phyloP scores from a whole-genome alignment of 2,329 filamentous ascomycete species.

The Aureobasidium namibiae region DNA sequence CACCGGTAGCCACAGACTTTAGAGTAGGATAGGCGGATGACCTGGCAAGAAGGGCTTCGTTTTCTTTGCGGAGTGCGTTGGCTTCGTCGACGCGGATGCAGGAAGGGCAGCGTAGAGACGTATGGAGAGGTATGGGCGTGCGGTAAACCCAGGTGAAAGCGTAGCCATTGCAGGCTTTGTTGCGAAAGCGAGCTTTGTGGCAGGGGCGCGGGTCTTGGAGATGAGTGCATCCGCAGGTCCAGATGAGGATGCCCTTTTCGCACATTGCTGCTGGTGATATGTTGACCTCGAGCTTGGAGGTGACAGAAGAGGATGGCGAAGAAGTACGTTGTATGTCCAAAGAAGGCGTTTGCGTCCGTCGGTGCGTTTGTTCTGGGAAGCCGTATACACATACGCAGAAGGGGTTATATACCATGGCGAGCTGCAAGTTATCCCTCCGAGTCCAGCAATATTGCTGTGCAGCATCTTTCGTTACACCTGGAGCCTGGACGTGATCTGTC shows the following conservation, averaged over 20 bases:
- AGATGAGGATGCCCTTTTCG: constrained; percentile 1
- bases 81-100: neutral
- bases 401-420: neutral
- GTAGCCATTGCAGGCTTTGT: constrained; percentile 2
- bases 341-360: neutral
- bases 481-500: constrained; percentile 4
- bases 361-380: neutral
- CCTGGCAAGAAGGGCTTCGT: neutral
- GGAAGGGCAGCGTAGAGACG: neutral
- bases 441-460: neutral
- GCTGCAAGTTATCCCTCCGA: neutral
- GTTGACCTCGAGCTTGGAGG: too few species aligned
- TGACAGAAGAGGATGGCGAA: too few species aligned
- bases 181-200: neutral
- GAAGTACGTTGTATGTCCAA: neutral
- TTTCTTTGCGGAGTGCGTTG: neutral
- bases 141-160: constrained; percentile 7
- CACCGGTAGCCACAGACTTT: neutral
- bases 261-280: neutral
- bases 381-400: neutral
- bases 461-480: constrained; percentile 1
- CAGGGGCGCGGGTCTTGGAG: neutral
- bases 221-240: neutral
- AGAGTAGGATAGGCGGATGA: neutral
- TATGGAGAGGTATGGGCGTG: neutral